A percentile compares a stretch with the other conserved stretches of the same genome.
Evolutionary conservation across 352 stramenopile species (phyloP).

Genomic region (Nothophytophthora sp.): DNA sequence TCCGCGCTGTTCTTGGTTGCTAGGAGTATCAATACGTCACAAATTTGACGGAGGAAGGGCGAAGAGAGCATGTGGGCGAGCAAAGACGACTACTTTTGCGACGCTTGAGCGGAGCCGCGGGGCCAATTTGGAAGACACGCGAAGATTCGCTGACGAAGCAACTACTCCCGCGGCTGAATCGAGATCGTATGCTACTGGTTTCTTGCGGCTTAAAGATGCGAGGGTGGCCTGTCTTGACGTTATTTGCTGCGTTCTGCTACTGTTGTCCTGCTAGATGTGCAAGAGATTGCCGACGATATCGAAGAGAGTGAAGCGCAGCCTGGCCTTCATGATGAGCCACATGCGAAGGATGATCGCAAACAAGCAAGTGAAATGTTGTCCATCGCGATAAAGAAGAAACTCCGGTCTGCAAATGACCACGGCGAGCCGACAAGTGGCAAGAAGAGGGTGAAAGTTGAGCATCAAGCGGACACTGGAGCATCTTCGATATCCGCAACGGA

Average conservation of each 20-base stretch:
- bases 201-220: too few relatives aligned
- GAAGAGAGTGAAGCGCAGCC: slow-evolving; percentile 36
- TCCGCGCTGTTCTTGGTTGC: too few relatives aligned
- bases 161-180: slow-evolving; percentile 67
- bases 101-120: slow-evolving; percentile 55
- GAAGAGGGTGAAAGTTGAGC: slow-evolving; percentile 12
- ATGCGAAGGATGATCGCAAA: slow-evolving; percentile 5
- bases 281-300: slow-evolving; percentile 78
- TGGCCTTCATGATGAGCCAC: neutral
- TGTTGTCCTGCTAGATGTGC: slow-evolving; percentile 32
- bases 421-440: neutral
- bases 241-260: neutral
- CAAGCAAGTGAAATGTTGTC: slow-evolving; percentile 40
- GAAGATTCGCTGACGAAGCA: slow-evolving; percentile 66
- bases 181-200: slow-evolving; percentile 62
- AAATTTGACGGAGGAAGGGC: slow-evolving; percentile 58
- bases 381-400: slow-evolving; percentile 15
- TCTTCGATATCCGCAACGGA: neutral
- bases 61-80: slow-evolving; percentile 45
- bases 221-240: neutral
- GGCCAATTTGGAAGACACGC: slow-evolving; percentile 59
- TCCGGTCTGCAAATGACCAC: slow-evolving; percentile 1
- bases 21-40: slow-evolving; percentile 79
- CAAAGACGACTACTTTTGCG: slow-evolving; percentile 70
- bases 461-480: slow-evolving; percentile 1